phyloP scores from a whole-genome alignment of 768 basidiomycete species.

The Floccularia luteovirens region DNA sequence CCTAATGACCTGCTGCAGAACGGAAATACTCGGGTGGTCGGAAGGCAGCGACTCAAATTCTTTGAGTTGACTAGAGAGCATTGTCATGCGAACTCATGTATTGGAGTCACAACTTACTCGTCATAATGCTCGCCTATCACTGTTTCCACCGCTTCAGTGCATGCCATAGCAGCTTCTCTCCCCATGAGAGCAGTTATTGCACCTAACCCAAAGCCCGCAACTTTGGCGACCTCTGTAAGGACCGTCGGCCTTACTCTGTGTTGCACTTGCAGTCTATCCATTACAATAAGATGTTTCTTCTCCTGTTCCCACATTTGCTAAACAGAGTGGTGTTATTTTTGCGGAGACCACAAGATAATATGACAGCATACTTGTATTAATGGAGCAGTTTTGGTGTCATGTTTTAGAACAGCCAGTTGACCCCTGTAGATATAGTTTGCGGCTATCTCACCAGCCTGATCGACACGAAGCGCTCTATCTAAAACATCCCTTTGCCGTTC shows the following conservation, averaged over 20 bases:
- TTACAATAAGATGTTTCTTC: slow-evolving; percentile 81
- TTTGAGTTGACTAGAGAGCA: slow-evolving; percentile 62
- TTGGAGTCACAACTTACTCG: slow-evolving; percentile 55
- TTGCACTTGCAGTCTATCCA: slow-evolving; percentile 80
- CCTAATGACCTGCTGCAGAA: slow-evolving; percentile 62
- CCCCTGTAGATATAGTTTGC: slow-evolving; percentile 96
- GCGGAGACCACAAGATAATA: neutral
- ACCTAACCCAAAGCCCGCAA: slow-evolving; percentile 82
- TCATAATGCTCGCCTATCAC: slow-evolving; percentile 98
- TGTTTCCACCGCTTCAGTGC: slow-evolving; percentile 96
- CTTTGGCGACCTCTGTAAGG: slow-evolving; percentile 79
- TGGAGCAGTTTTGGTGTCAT: slow-evolving; percentile 44
- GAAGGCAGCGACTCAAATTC: slow-evolving; percentile 56
- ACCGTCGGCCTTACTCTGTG: slow-evolving; percentile 80
- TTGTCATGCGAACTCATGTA: neutral
- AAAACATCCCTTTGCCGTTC: slow-evolving; percentile 39
- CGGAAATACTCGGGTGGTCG: slow-evolving; percentile 70
- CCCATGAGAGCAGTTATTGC: slow-evolving; percentile 82
- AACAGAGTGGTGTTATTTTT: neutral
- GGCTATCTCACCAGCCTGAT: slow-evolving; percentile 93
- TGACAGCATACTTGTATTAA: slow-evolving; percentile 62
- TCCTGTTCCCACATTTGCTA: slow-evolving; percentile 99
- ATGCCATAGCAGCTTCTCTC: slow-evolving; percentile 94
- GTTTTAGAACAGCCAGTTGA: slow-evolving; percentile 68
- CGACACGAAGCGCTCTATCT: slow-evolving; percentile 75